phyloP scores from a whole-genome alignment of 2,329 filamentous ascomycete species.

The Blastomyces emzantsi region DNA sequence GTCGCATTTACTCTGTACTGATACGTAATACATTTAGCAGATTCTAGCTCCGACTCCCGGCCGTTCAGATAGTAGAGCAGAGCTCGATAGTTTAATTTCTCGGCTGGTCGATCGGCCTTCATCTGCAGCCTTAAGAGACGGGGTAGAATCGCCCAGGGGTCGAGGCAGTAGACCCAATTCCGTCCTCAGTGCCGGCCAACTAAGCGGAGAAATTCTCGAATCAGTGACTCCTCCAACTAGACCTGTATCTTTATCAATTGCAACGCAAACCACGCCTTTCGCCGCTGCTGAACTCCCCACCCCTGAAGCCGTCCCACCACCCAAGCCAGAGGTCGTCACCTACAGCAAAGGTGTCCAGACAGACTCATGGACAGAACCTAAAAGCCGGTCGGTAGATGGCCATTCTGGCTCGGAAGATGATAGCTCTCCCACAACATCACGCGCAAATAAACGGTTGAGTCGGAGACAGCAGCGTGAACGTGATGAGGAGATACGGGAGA shows the following conservation, averaged over 20 bases:
- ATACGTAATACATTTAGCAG: conserved; percentile 9
- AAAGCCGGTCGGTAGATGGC: conserved; percentile 45
- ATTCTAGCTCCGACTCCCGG: conserved; percentile 51
- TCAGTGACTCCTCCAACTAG: conserved; percentile 32
- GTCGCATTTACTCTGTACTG: conserved; percentile 1
- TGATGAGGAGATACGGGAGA: conserved; percentile 81
- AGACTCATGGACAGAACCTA: conserved; percentile 55
- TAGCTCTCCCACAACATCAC: conserved; percentile 43
- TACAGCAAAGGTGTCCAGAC: conserved; percentile 98
- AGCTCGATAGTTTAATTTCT: conserved; percentile 77
- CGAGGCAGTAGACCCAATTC: conserved; percentile 72
- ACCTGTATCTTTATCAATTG: conserved; percentile 38
- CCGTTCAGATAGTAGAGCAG: conserved; percentile 56
- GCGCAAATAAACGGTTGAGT: conserved; percentile 62
- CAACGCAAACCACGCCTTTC: conserved; percentile 57
- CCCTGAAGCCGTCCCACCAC: conserved; percentile 48
- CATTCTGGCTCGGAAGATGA: conserved; percentile 56
- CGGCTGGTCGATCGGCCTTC: conserved; percentile 68
- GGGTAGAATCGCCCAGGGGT: conserved; percentile 36
- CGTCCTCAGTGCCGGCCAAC: conserved; percentile 69
- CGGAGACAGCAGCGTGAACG: conserved; percentile 69
- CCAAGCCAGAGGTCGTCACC: conserved; percentile 67
- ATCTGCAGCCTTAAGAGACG: conserved; percentile 54
- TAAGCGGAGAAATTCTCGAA: conserved; percentile 59
- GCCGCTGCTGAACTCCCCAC: conserved; percentile 64